Base-by-base conservation (phyloP, 2,329 filamentous ascomycete genomes). In the Penicillium sp. region DNA sequence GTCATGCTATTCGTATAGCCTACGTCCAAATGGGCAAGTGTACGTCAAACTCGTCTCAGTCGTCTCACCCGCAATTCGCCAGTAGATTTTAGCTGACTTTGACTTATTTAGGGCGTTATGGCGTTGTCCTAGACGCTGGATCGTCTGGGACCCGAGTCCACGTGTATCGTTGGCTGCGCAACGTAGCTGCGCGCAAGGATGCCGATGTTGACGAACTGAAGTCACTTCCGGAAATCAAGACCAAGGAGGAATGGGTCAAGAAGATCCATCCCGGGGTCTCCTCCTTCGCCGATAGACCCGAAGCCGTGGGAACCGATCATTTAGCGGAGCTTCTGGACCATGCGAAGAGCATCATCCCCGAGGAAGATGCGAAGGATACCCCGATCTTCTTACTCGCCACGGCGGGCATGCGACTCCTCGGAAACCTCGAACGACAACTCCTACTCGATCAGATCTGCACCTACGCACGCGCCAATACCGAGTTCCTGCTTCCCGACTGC, bases 71-170 rank as follows among this genome's bases (percentile, higher is more conserved):
- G 42, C 31, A 49, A 51, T 45, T 45, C 36, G 39, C 29, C 29
- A 42, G 18, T 39, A 26, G 26, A 24, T 36, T 39, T 58, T 31
- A 24, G 39, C 42, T 58, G 39, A 54, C 31, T 23, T 21, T 45
- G 23, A 28, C 16, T 28, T 24, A 6, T 36, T 5, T 51, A 82
- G 80, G 80, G 79, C 78, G 79, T 77, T 96, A 95, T 81, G 94
- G 92, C 70, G 89, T 97, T 65, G 92, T 99, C 70, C 84, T 99
- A 68, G 94, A 99, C 81, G 94, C 94, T 71, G 94, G 94, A 64
- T 97, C 94, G 73, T 97, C 94, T 66, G 93, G 94, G 70, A 97
- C 93, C 66, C 88, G 94, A 70, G 82, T 96, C 58, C 90, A 99
- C 73, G 85, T 99, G 52, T 99, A 99, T 76, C 85, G 86, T 74